Percentiles rank a stretch among this genome's conserved stretches.
These are phyloP conservation scores for Pythium rishiriense DNA, from an alignment of 352 stramenopile genomes.

Conservation along the genomic window DNA sequence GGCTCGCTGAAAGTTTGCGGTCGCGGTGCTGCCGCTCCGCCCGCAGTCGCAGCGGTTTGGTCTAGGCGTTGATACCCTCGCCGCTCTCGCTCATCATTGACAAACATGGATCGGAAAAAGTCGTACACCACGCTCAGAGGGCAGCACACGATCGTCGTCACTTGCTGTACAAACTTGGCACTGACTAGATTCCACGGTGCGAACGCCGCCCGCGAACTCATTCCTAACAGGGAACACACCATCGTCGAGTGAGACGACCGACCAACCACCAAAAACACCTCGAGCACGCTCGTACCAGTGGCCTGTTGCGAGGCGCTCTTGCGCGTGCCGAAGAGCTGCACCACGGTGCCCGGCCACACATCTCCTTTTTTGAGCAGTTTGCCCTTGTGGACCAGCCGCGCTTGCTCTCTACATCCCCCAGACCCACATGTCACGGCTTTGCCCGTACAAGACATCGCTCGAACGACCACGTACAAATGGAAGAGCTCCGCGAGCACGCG, in stretches of 20 bases:
- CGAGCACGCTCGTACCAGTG: not conserved
- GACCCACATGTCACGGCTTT: not conserved
- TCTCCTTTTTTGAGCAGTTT: conserved; percentile 84
- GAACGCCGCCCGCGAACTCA: conserved; percentile 30
- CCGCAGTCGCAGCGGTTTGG: not conserved
- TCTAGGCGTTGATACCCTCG: conserved; percentile 49
- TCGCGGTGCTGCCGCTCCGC: not conserved
- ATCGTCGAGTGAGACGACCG: not conserved
- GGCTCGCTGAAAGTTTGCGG: conserved; percentile 52
- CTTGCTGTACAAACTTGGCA: conserved; percentile 29
- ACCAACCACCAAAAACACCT: no score
- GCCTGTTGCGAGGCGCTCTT: conserved; percentile 30
- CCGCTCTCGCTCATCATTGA: conserved; percentile 35
- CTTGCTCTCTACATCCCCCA: conserved; percentile 48
- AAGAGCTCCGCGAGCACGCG: conserved; percentile 66
- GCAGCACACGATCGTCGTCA: conserved; percentile 61
- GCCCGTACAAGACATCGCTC: not conserved
- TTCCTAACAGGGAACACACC: conserved; percentile 11
- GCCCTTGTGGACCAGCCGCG: conserved; percentile 72
- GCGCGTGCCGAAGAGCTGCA: conserved; percentile 81
- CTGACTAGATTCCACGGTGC: conserved; percentile 34
- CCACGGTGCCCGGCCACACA: conserved; percentile 75
- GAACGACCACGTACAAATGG: conserved; percentile 51
- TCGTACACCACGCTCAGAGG: conserved; percentile 61
- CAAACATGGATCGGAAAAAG: conserved; percentile 74